A percentile compares a stretch with the other conserved stretches of the same genome.
phyloP scores from a whole-genome alignment of 371 early-diverging fungal genomes.

The Mucor piriformis region DNA sequence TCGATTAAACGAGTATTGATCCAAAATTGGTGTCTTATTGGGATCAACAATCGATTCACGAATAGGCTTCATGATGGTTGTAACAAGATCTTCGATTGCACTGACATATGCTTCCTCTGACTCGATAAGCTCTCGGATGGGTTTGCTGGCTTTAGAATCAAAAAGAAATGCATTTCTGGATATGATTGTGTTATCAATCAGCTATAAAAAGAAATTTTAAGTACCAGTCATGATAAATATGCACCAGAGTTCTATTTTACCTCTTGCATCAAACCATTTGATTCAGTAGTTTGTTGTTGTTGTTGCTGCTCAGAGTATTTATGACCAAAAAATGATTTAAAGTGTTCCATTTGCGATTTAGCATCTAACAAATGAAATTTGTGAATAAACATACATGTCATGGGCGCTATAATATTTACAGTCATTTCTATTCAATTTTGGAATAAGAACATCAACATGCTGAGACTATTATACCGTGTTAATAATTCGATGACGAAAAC shows the following conservation, averaged over 20 bases:
- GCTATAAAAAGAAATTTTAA: not conserved
- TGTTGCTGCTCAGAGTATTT: constrained; percentile 3
- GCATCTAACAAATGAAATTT: not conserved
- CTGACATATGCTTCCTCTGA: constrained; percentile 29
- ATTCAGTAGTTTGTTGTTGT: not conserved
- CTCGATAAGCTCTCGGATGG: constrained; percentile 23
- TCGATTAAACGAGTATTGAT: constrained; percentile 24
- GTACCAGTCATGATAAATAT: not conserved
- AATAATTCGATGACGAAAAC: too few species aligned
- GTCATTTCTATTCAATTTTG: constrained; percentile 8
- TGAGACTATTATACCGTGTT: constrained; percentile 30
- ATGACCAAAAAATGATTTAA: constrained; percentile 25
- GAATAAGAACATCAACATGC: constrained; percentile 33
- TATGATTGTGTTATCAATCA: not conserved
- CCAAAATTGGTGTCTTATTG: constrained; percentile 21
- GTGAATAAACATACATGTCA: not conserved
- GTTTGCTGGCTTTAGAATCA: constrained; percentile 7
- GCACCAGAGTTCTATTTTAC: constrained; percentile 2
- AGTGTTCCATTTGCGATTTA: constrained; percentile 18
- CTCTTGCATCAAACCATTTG: constrained; percentile 6
- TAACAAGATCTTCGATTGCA: constrained; percentile 20
- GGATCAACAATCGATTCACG: constrained; percentile 18
- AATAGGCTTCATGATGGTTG: constrained; percentile 22
- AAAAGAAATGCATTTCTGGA: constrained; percentile 15
- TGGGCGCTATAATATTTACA: constrained; percentile 3